Percentiles rank a stretch among this genome's conserved stretches.
Evolutionary conservation across 2,329 filamentous ascomycete genomes (phyloP).

Genomic region (Penicillium sp.): DNA sequence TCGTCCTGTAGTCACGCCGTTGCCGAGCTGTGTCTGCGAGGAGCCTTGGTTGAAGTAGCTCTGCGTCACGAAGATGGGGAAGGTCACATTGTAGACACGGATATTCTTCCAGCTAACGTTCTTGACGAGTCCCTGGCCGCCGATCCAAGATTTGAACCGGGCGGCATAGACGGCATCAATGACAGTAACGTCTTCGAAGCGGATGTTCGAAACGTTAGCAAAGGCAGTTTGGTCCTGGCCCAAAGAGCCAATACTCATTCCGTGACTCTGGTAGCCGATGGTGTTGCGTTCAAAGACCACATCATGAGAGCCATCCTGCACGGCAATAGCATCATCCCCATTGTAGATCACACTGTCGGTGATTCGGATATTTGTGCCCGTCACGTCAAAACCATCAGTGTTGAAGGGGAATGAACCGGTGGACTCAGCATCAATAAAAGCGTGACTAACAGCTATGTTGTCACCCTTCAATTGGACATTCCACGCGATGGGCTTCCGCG

Average conservation of each 20-base stretch:
- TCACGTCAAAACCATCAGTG: slow-evolving; percentile 42
- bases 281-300: slow-evolving; percentile 46
- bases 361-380: slow-evolving; percentile 35
- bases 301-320: slow-evolving; percentile 44
- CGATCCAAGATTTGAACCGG: slow-evolving; percentile 51
- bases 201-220: slow-evolving; percentile 49
- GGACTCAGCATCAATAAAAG: slow-evolving; percentile 47
- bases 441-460: slow-evolving; percentile 47
- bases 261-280: slow-evolving; percentile 51
- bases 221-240: slow-evolving; percentile 42
- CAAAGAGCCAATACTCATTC: slow-evolving; percentile 51
- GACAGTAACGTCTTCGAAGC: slow-evolving; percentile 50
- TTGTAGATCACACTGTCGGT: slow-evolving; percentile 45
- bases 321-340: slow-evolving; percentile 50
- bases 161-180: slow-evolving; percentile 48
- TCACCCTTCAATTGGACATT: slow-evolving; percentile 46
- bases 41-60: slow-evolving; percentile 49
- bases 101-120: slow-evolving; percentile 53
- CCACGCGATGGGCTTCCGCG: slow-evolving; percentile 51
- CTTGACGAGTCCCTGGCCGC: slow-evolving; percentile 48
- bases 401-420: slow-evolving; percentile 49
- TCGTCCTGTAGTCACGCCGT: slow-evolving; percentile 30
- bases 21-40: slow-evolving; percentile 33
- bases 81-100: slow-evolving; percentile 49
- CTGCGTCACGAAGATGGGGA: slow-evolving; percentile 54